Conservation (phyloP, 192 early-diverging fungal species). For the Backusella psychrophila region DNA sequence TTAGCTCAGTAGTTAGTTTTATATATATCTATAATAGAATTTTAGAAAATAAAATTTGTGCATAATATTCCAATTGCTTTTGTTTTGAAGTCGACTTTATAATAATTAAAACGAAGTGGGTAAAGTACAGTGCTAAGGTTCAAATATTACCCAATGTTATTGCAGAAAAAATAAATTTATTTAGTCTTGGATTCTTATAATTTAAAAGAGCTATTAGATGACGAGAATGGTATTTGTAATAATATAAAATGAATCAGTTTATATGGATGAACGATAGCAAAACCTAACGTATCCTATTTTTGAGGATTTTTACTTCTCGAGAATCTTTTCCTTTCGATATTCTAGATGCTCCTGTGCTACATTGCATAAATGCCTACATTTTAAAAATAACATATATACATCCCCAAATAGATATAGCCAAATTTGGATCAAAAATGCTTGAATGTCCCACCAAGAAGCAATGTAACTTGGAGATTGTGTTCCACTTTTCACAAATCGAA, state of each 20-base stretch:
- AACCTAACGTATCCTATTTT: no score
- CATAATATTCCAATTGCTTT: neutral
- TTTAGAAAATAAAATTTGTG: neutral
- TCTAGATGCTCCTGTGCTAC: neutral
- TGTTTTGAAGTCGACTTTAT: neutral
- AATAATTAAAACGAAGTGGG: neutral
- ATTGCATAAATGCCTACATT: neutral
- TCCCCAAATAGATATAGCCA: neutral
- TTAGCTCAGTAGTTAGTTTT: conserved; percentile 47
- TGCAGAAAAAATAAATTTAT: no score
- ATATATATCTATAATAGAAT: neutral
- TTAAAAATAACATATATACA: neutral
- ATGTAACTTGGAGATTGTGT: neutral
- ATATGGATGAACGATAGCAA: no score
- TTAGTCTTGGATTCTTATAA: no score
- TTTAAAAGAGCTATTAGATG: no score
- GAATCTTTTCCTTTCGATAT: neutral
- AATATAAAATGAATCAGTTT: no score
- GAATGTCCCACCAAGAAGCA: neutral
- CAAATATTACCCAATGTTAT: no score
- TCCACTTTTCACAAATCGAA: neutral
- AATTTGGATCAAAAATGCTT: neutral
- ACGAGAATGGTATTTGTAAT: no score
- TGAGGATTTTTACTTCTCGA: neutral
- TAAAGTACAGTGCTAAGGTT: no score